These are phyloP conservation scores for Collybia sp. DNA, from an alignment of 768 basidiomycete species.

Conservation along the genomic window DNA sequence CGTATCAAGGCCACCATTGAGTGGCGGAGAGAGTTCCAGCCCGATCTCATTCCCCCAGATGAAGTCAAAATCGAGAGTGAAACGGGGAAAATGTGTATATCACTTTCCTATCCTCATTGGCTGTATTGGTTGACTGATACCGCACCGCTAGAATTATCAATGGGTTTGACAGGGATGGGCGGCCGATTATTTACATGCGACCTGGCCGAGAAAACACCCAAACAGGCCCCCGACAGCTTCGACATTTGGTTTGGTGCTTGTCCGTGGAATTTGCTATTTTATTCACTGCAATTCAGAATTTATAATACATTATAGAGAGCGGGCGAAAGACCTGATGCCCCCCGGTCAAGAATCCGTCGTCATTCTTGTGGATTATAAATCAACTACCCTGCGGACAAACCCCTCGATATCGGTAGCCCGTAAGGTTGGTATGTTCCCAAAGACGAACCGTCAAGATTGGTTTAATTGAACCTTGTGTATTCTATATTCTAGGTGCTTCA, in stretches of 20 bases:
- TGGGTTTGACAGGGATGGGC: constrained; percentile 81
- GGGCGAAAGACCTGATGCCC: constrained; percentile 87
- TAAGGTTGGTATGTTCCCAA: constrained; percentile 41
- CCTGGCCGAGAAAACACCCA: constrained; percentile 86
- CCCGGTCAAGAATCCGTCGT: constrained; percentile 78
- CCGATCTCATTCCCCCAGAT: constrained; percentile 78
- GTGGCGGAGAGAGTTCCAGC: constrained; percentile 83
- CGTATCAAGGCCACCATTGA: constrained; percentile 75
- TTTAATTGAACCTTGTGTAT: too few relatives aligned
- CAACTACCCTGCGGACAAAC: constrained; percentile 76
- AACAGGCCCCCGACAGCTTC: constrained; percentile 69
- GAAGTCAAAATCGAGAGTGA: constrained; percentile 78
- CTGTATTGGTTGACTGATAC: neutral
- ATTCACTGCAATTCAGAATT: neutral
- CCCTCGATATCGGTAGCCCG: constrained; percentile 78
- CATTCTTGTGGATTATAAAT: constrained; percentile 84
- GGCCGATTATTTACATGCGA: constrained; percentile 88
- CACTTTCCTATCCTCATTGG: neutral
- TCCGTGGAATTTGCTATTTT: constrained; percentile 31
- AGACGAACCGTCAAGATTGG: too few relatives aligned
- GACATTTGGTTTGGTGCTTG: constrained; percentile 86
- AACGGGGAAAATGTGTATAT: constrained; percentile 81
- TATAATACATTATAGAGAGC: constrained; percentile 48
- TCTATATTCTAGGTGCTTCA: constrained; percentile 45
- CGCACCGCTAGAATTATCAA: constrained; percentile 55